Evolutionary conservation across 805 yeast species (phyloP).

Genomic region (Wilhelminamyces savonicus): DNA sequence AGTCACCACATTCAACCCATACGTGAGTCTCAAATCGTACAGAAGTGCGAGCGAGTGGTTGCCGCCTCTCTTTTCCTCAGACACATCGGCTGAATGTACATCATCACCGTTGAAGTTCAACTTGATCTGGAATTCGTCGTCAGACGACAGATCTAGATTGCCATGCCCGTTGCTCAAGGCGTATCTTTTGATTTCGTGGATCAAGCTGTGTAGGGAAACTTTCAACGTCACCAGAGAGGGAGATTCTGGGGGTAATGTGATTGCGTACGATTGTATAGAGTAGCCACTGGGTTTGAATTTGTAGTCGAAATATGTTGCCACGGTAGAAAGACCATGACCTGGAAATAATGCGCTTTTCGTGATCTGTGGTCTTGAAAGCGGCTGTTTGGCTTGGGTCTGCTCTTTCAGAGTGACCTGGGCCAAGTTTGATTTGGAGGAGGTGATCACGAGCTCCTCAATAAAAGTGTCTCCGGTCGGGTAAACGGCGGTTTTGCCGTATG

Average conservation of each 20-base stretch:
- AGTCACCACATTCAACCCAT: slow-evolving; percentile 41
- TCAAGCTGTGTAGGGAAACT: slow-evolving; percentile 30
- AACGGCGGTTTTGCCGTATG: no score
- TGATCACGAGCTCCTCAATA: no score
- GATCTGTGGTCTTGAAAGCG: slow-evolving; percentile 19
- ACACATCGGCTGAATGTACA: slow-evolving; percentile 34
- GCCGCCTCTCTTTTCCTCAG: slow-evolving; percentile 21
- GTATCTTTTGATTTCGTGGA: slow-evolving; percentile 23
- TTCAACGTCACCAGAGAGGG: slow-evolving; percentile 42
- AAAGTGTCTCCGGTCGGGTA: no score
- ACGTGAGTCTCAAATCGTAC: slow-evolving; percentile 41
- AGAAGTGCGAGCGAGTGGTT: slow-evolving; percentile 20
- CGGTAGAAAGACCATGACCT: slow-evolving; percentile 21
- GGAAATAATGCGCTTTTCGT: slow-evolving; percentile 28
- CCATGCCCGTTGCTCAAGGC: slow-evolving; percentile 30
- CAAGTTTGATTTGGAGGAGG: no score
- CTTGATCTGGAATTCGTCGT: slow-evolving; percentile 32
- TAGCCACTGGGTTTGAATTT: slow-evolving; percentile 30
- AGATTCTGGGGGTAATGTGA: slow-evolving; percentile 41
- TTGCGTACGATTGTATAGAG: slow-evolving; percentile 32
- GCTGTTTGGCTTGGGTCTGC: slow-evolving; percentile 3
- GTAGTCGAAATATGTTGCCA: slow-evolving; percentile 27
- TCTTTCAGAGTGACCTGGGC: slow-evolving; percentile 5
- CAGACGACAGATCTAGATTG: slow-evolving; percentile 20
- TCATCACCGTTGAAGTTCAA: slow-evolving; percentile 40